These are phyloP conservation scores for Aspergillus ostianus DNA, from an alignment of 495 filamentous ascomycete genomes.

Conservation along the genomic window DNA sequence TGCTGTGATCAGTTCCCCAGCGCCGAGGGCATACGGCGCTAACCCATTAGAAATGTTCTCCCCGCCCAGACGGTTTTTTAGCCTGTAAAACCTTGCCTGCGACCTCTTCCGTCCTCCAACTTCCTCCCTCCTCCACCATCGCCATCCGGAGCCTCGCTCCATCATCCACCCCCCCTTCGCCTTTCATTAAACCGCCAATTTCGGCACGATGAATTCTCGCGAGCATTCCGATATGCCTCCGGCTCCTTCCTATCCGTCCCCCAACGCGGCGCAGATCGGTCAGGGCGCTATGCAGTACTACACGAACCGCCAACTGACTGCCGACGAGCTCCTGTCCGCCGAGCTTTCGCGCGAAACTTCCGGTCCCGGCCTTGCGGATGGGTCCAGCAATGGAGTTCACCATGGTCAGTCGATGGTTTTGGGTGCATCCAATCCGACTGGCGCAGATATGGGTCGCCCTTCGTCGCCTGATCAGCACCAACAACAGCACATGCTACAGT, in stretches of 20 bases:
- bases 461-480: slow-evolving; percentile 44
- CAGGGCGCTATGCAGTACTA: slow-evolving; percentile 49
- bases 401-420: slow-evolving; percentile 45
- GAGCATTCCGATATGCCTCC: slow-evolving; percentile 50
- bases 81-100: slow-evolving; percentile 42
- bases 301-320: slow-evolving; percentile 45
- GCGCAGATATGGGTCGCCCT: slow-evolving; percentile 38
- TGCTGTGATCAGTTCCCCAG: slow-evolving; percentile 32
- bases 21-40: slow-evolving; percentile 38
- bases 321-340: slow-evolving; percentile 46
- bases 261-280: slow-evolving; percentile 48
- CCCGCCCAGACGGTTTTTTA: slow-evolving; percentile 39
- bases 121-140: slow-evolving; percentile 21
- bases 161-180: slow-evolving; percentile 28
- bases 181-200: slow-evolving; percentile 11
- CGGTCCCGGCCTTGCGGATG: slow-evolving; percentile 41
- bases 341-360: slow-evolving; percentile 48
- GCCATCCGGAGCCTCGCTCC: slow-evolving; percentile 29
- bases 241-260: slow-evolving; percentile 48
- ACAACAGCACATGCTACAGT: slow-evolving; percentile 49
- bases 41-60: slow-evolving; percentile 40
- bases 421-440: slow-evolving; percentile 37
- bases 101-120: slow-evolving; percentile 36
- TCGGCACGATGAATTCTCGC: slow-evolving; percentile 41
- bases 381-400: slow-evolving; percentile 41